Percentiles rank a stretch among this genome's conserved stretches.
These are phyloP conservation scores for Urochloa ruziziensis DNA, from an alignment of 176 grass and related monocot genomes.

Conservation along the genomic window DNA sequence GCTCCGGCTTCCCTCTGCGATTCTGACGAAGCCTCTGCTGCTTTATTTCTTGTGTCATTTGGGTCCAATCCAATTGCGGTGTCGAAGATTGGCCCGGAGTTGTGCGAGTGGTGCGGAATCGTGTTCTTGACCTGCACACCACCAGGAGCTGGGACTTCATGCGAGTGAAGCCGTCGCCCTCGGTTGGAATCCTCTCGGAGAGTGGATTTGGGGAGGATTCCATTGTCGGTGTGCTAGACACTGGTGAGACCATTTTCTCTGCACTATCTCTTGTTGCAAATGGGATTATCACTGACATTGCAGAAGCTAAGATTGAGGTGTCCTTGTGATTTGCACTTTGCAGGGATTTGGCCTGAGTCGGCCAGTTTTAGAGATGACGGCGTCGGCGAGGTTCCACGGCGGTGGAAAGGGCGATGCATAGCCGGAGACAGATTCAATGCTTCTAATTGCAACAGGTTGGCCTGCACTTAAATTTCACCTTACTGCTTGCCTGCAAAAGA, in stretches of 20 bases:
- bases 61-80: background rate
- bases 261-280: background rate
- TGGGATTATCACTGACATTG: background rate
- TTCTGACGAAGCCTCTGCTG: background rate
- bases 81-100: conserved; percentile 77
- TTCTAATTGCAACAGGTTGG: conserved; percentile 91
- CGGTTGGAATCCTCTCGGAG: conserved; percentile 50
- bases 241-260: conserved; percentile 42
- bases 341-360: conserved; percentile 98
- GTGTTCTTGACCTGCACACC: conserved; percentile 83
- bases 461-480: conserved; percentile 16
- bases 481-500: background rate
- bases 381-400: conserved; percentile 59
- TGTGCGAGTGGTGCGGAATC: conserved; percentile 71
- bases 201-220: conserved; percentile 72
- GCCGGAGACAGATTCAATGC: conserved; percentile 75
- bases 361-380: conserved; percentile 76
- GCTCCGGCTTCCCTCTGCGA: background rate
- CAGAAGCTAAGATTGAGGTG: background rate
- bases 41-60: background rate
- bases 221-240: conserved; percentile 87
- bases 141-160: conserved; percentile 98
- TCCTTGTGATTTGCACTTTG: conserved; percentile 31
- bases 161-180: conserved; percentile 44
- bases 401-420: conserved; percentile 79